Conservation (phyloP, 257 asterid genomes). For the Dorcoceras hygrometricum region DNA sequence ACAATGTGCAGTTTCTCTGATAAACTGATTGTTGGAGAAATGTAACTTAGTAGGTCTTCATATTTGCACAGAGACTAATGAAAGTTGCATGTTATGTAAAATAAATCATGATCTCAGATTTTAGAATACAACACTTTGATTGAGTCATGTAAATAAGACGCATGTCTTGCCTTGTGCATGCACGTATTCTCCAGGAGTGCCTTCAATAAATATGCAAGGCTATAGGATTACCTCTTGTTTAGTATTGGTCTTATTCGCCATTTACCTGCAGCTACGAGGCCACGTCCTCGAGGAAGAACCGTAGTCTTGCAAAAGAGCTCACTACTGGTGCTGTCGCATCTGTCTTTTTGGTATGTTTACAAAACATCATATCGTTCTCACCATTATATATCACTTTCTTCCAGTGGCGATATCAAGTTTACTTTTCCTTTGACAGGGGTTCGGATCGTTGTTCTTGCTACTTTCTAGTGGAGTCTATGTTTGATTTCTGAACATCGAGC, state of each 20-base stretch:
- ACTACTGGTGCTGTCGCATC: slow-evolving; percentile 83
- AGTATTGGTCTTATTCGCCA: neutral
- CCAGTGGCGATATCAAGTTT: slow-evolving; percentile 16
- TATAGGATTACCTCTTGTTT: neutral
- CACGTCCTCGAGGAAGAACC: slow-evolving; percentile 81
- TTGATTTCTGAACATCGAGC: slow-evolving; percentile 33
- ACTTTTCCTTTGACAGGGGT: slow-evolving; percentile 61
- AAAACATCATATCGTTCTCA: neutral
- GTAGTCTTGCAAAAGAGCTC: slow-evolving; percentile 82
- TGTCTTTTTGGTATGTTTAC: slow-evolving; percentile 67
- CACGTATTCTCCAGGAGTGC: too few species aligned
- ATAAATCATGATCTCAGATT: neutral
- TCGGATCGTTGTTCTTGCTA: slow-evolving; percentile 90
- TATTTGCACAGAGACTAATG: neutral
- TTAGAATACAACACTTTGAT: neutral
- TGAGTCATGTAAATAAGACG: neutral
- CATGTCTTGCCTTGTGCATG: too few species aligned
- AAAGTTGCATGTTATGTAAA: neutral
- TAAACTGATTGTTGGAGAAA: neutral
- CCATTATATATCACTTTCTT: neutral
- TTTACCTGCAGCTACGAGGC: slow-evolving; percentile 79
- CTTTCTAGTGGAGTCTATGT: slow-evolving; percentile 96
- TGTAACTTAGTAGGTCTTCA: neutral
- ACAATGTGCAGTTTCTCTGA: neutral
- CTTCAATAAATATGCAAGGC: neutral